Evolutionary conservation across 805 yeast genomes (phyloP).

Genomic region (Ogataea methanolica): DNA sequence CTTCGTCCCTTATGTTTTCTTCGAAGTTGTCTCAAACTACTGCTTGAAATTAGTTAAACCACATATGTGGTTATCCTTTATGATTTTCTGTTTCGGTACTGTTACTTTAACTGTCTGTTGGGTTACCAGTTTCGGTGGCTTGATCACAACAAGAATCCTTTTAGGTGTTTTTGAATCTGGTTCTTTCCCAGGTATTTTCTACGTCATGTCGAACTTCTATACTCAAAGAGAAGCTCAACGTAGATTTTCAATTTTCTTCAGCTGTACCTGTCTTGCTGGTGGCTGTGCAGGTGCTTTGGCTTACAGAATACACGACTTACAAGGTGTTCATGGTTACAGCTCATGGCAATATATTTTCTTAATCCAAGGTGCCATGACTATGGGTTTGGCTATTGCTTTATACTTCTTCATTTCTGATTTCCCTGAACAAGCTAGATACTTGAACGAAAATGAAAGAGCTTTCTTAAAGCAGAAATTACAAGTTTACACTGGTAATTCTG

Average conservation of each 20-base stretch:
- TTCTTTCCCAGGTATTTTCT: slow-evolving; percentile 72
- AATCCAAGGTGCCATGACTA: slow-evolving; percentile 33
- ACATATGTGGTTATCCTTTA: slow-evolving; percentile 55
- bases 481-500: slow-evolving; percentile 46
- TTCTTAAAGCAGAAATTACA: slow-evolving; percentile 58
- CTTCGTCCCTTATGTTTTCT: slow-evolving; percentile 64
- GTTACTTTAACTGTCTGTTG: slow-evolving; percentile 65
- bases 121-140: slow-evolving; percentile 51
- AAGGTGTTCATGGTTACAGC: slow-evolving; percentile 38
- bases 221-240: slow-evolving; percentile 61
- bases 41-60: slow-evolving; percentile 56
- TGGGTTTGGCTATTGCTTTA: slow-evolving; percentile 29
- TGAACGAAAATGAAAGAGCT: slow-evolving; percentile 46
- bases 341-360: slow-evolving; percentile 47
- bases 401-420: slow-evolving; percentile 59
- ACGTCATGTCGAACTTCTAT: slow-evolving; percentile 63
- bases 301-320: slow-evolving; percentile 53
- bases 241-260: slow-evolving; percentile 64
- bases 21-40: slow-evolving; percentile 63
- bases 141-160: slow-evolving; percentile 59
- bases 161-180: slow-evolving; percentile 69
- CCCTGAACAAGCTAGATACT: slow-evolving; percentile 62
- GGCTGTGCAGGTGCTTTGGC: slow-evolving; percentile 77
- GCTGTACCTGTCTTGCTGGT: slow-evolving; percentile 72
- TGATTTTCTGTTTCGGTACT: slow-evolving; percentile 61